Conservation (phyloP, 2,329 filamentous ascomycete genomes). For the Pseudovirgaria hyperparasitica region DNA sequence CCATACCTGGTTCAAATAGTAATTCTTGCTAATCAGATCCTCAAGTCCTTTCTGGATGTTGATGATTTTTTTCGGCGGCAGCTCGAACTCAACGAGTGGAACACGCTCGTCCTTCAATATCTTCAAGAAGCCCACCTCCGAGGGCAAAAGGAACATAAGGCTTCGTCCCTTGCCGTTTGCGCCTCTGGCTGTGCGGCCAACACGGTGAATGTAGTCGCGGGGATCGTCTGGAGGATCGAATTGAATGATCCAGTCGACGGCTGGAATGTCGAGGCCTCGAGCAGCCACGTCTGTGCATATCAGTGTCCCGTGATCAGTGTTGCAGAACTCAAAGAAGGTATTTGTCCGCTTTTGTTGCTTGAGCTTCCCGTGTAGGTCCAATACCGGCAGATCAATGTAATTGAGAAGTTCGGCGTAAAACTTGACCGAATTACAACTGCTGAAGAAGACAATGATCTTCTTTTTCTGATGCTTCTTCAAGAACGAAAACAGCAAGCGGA, state of each 20-base stretch:
- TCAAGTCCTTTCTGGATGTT: slow-evolving; percentile 53
- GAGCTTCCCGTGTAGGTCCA: slow-evolving; percentile 80
- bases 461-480: slow-evolving; percentile 85
- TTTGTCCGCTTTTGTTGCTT: slow-evolving; percentile 99
- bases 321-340: slow-evolving; percentile 94
- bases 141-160: slow-evolving; percentile 85
- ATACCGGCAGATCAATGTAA: slow-evolving; percentile 86
- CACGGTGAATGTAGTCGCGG: slow-evolving; percentile 69
- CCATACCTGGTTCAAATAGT: slow-evolving; percentile 79
- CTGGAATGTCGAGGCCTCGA: slow-evolving; percentile 86
- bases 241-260: slow-evolving; percentile 82
- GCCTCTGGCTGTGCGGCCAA: slow-evolving; percentile 85
- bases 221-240: slow-evolving; percentile 91
- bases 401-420: slow-evolving; percentile 92
- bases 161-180: slow-evolving; percentile 72
- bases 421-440: slow-evolving; percentile 79
- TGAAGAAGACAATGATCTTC: slow-evolving; percentile 94
- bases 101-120: slow-evolving; percentile 86
- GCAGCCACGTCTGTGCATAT: slow-evolving; percentile 97
- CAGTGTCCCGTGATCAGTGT: slow-evolving; percentile 70
- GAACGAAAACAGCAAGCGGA: slow-evolving; percentile 88
- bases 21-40: slow-evolving; percentile 88
- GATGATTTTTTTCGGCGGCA: slow-evolving; percentile 81
- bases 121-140: slow-evolving; percentile 81
- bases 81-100: slow-evolving; percentile 91